Evolutionary conservation across 129 eudicot genomes (phyloP).

Genomic region (Tagetes patula): DNA sequence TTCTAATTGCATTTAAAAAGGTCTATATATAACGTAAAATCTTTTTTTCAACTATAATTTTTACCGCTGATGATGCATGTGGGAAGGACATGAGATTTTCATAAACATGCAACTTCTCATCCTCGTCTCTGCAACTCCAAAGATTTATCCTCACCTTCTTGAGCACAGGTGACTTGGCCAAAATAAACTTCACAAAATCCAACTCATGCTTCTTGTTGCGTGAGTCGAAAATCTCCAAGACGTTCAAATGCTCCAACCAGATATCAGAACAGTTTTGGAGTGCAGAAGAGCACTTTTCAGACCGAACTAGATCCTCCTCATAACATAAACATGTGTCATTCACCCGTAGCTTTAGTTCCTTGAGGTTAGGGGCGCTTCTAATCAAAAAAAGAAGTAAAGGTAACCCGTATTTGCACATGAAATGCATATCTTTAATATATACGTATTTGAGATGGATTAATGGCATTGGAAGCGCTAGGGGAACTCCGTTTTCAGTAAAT

Average conservation of each 20-base stretch:
- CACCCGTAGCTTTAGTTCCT: constrained; percentile 5
- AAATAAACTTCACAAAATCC: constrained; percentile 17
- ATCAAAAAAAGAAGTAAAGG: background rate
- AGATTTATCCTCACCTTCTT: constrained; percentile 14
- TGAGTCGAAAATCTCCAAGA: background rate
- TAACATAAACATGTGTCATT: background rate
- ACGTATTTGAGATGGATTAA: constrained; percentile 1
- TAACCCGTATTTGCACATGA: background rate
- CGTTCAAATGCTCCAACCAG: constrained; percentile 10
- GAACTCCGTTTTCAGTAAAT: background rate
- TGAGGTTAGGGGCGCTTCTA: constrained; percentile 14
- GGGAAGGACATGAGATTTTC: background rate
- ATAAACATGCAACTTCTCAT: constrained; percentile 6
- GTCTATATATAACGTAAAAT: background rate
- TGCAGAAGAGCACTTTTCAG: background rate
- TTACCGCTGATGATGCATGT: background rate
- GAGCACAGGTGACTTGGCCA: constrained; percentile 15
- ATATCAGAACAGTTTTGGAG: background rate
- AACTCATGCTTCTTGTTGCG: background rate
- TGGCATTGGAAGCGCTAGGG: background rate
- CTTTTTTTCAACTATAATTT: background rate
- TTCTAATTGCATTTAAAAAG: background rate
- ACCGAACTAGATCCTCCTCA: background rate
- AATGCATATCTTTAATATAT: background rate
- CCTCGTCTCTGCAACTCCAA: background rate